These are phyloP conservation scores for Litchi chinensis DNA, from an alignment of 345 rosid genomes.

Conservation along the genomic window DNA sequence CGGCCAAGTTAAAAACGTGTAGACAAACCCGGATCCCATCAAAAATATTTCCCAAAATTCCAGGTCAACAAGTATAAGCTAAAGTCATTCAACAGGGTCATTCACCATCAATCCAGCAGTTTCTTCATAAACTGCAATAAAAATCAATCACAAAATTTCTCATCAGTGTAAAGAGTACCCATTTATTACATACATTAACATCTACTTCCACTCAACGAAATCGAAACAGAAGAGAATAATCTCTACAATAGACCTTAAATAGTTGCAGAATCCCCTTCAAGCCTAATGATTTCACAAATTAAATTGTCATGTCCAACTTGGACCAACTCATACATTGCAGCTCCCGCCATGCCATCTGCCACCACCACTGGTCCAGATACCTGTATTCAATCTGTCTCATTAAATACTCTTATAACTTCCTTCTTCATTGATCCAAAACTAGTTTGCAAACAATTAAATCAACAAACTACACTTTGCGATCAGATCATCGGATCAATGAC, in stretches of 20 bases:
- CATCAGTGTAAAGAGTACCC: constrained; percentile 15
- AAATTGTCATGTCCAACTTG: constrained; percentile 97
- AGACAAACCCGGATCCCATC: constrained; percentile 94
- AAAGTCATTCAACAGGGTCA: constrained; percentile 64
- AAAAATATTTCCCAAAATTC: constrained; percentile 95
- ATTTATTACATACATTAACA: neutral
- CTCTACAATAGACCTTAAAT: constrained; percentile 67
- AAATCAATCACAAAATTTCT: constrained; percentile 1
- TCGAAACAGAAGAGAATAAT: neutral
- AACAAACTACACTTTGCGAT: too few species aligned
- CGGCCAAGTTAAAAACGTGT: neutral
- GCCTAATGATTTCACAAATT: constrained; percentile 95
- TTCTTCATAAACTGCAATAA: constrained; percentile 84
- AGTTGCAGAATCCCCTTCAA: constrained; percentile 99
- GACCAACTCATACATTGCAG: constrained; percentile 99
- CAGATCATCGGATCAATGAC: too few species aligned
- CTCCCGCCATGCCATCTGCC: constrained; percentile 99
- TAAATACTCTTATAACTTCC: too few species aligned
- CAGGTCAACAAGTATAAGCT: constrained; percentile 57
- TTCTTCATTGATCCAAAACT: too few species aligned
- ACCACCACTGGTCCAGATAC: constrained; percentile 99
- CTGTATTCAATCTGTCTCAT: constrained; percentile 31
- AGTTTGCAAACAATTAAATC: too few species aligned
- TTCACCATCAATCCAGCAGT: constrained; percentile 94
- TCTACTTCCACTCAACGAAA: neutral